Percentiles rank a stretch among this genome's conserved stretches.
These are phyloP conservation scores for Exophiala bonariae DNA, from an alignment of 2,329 filamentous ascomycete species.

Conservation along the genomic window DNA sequence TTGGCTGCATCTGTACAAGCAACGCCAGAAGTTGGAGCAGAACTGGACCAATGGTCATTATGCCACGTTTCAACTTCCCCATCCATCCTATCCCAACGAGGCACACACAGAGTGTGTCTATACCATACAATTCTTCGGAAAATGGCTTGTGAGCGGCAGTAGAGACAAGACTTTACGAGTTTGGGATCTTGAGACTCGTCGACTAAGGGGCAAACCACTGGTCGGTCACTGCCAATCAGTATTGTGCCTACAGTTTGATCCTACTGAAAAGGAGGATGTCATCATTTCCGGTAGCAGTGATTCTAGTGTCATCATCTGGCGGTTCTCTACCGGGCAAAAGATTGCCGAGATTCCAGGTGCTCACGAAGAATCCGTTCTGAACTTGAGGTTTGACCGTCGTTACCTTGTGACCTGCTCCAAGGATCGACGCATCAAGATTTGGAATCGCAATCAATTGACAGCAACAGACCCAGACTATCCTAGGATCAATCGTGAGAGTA, in stretches of 20 bases:
- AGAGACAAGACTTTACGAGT: constrained; percentile 83
- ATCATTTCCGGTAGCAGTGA: constrained; percentile 97
- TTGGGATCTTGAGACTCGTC: constrained; percentile 82
- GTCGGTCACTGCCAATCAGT: constrained; percentile 81
- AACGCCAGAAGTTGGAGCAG: constrained; percentile 78
- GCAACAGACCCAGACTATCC: constrained; percentile 48
- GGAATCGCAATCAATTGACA: constrained; percentile 73
- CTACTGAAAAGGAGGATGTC: constrained; percentile 80
- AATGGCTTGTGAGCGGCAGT: constrained; percentile 90
- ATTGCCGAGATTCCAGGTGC: constrained; percentile 74
- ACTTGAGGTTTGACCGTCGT: constrained; percentile 86
- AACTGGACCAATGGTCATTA: constrained; percentile 88
- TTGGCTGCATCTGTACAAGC: constrained; percentile 91
- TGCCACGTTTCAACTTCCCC: constrained; percentile 85
- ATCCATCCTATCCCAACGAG: constrained; percentile 75
- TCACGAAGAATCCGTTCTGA: constrained; percentile 87
- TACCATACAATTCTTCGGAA: constrained; percentile 82
- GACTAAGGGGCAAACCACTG: constrained; percentile 73
- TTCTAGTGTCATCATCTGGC: constrained; percentile 86
- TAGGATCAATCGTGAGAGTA: constrained; percentile 25
- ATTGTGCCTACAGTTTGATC: constrained; percentile 91
- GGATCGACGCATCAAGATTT: constrained; percentile 94
- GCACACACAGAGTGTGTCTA: constrained; percentile 93
- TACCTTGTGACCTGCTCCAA: constrained; percentile 97
- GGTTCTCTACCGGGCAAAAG: constrained; percentile 84